These are phyloP conservation scores for Ammopiptanthus mongolicus DNA, from an alignment of 306 rosid species.

Conservation along the genomic window DNA sequence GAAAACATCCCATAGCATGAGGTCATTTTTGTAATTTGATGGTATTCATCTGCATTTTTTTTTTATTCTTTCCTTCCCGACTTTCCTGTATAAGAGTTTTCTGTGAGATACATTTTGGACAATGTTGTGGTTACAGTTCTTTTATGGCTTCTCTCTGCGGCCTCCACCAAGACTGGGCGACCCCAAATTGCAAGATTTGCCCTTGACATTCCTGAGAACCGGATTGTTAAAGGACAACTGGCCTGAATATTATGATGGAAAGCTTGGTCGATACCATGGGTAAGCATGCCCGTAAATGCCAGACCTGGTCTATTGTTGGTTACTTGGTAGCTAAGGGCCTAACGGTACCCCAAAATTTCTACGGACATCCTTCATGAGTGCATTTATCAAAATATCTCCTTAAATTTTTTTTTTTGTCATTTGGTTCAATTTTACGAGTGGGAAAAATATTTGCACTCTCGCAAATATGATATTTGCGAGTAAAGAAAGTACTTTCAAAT, in stretches of 20 bases:
- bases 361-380: too few species aligned
- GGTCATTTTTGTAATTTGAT: not conserved
- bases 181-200: conserved; percentile 79
- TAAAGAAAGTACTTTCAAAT: too few species aligned
- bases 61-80: not conserved
- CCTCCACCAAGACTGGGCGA: conserved; percentile 68
- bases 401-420: too few species aligned
- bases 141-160: conserved; percentile 72
- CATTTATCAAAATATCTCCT: too few species aligned
- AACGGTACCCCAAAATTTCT: too few species aligned
- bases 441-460: too few species aligned
- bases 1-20: too few species aligned
- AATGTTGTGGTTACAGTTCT: conserved; percentile 47
- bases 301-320: conserved; percentile 78
- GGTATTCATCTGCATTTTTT: not conserved
- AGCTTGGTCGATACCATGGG: conserved; percentile 58
- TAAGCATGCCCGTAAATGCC: conserved; percentile 71
- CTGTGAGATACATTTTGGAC: not conserved
- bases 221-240: conserved; percentile 58
- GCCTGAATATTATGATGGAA: conserved; percentile 85
- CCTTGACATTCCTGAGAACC: conserved; percentile 57
- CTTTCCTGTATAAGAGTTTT: not conserved
- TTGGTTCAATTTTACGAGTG: too few species aligned
- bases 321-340: conserved; percentile 74
- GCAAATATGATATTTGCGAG: too few species aligned